Evolutionary conservation across 140 eudicot species (phyloP).

Genomic region (Stevia rebaudiana): DNA sequence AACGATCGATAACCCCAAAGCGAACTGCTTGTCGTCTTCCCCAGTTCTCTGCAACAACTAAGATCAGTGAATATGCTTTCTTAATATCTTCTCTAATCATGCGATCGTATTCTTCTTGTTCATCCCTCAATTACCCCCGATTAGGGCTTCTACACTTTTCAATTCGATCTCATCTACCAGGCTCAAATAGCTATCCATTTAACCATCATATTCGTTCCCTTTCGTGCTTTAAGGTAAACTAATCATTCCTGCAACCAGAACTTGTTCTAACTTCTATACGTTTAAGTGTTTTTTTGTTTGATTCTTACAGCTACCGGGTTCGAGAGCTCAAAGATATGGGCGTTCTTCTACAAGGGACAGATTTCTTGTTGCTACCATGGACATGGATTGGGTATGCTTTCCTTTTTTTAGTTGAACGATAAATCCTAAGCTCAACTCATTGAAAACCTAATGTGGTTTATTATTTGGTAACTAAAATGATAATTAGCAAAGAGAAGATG

Average conservation of each 20-base stretch:
- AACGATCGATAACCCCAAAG: constrained; percentile 23
- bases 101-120: constrained; percentile 22
- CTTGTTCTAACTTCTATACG: background rate
- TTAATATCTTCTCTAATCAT: constrained; percentile 18
- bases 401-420: background rate
- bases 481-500: no score
- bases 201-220: background rate
- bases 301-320: constrained; percentile 16
- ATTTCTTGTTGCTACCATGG: constrained; percentile 36
- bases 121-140: constrained; percentile 23
- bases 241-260: constrained; percentile 8
- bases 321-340: constrained; percentile 25
- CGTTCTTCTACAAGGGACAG: constrained; percentile 21
- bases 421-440: background rate
- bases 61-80: constrained; percentile 1
- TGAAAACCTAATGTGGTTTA: constrained; percentile 1
- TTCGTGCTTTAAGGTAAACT: constrained; percentile 17
- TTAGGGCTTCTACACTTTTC: constrained; percentile 19
- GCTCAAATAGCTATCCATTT: background rate
- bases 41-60: constrained; percentile 10
- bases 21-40: constrained; percentile 10
- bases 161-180: constrained; percentile 9
- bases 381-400: constrained; percentile 52
- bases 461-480: background rate
- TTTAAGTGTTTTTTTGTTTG: background rate